Percentiles rank a stretch among this genome's conserved stretches.
These are phyloP conservation scores for Metschnikowia picachoensis DNA, from an alignment of 805 yeast species.

Conservation along the genomic window DNA sequence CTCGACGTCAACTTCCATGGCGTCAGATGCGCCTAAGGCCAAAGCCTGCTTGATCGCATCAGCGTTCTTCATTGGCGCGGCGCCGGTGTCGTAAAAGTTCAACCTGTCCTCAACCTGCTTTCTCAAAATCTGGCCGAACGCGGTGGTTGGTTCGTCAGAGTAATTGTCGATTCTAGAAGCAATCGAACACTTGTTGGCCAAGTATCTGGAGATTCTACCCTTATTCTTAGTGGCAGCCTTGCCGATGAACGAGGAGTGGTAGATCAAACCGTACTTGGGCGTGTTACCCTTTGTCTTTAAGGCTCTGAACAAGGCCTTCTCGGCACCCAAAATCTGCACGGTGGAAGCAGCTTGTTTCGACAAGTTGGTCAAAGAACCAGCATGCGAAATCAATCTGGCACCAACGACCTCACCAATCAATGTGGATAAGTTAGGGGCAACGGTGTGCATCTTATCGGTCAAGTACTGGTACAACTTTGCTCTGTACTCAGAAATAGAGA, in stretches of 20 bases:
- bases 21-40: constrained; percentile 55
- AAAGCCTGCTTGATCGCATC: constrained; percentile 93
- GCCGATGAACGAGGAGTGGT: constrained; percentile 96
- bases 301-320: constrained; percentile 97
- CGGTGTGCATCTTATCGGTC: constrained; percentile 93
- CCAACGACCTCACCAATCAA: constrained; percentile 97
- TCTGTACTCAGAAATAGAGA: constrained; percentile 87
- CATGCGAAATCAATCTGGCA: constrained; percentile 95
- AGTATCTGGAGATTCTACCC: constrained; percentile 97
- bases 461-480: constrained; percentile 77
- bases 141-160: constrained; percentile 88
- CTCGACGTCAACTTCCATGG: constrained; percentile 23
- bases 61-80: constrained; percentile 92
- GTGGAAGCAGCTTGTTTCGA: constrained; percentile 99
- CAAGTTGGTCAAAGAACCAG: constrained; percentile 89
- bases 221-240: constrained; percentile 97
- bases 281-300: constrained; percentile 98
- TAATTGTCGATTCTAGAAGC: constrained; percentile 98
- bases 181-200: constrained; percentile 98
- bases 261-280: constrained; percentile 95
- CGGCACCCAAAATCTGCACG: constrained; percentile 97
- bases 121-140: constrained; percentile 86
- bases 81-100: constrained; percentile 93
- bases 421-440: constrained; percentile 79
- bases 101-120: constrained; percentile 98